These are phyloP conservation scores for Sphagnum fallax DNA, from an alignment of 228 moss, liverwort and hornwort species.

Conservation along the genomic window DNA sequence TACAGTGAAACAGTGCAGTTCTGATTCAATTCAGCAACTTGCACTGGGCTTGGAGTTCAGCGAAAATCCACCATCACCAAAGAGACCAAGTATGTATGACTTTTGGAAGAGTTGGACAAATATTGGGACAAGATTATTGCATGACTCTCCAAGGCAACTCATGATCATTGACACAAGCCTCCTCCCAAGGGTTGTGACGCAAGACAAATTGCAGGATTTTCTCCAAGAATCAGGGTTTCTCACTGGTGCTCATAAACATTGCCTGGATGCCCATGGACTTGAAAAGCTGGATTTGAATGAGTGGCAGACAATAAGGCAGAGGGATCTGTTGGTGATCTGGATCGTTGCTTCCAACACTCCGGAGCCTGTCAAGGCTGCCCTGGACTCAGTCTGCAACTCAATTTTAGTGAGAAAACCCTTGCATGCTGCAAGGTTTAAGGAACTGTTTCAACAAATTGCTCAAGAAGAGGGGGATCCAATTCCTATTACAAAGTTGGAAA, in stretches of 20 bases:
- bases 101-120: constrained; percentile 49
- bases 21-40: constrained; percentile 18
- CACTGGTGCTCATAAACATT: constrained; percentile 12
- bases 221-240: constrained; percentile 37
- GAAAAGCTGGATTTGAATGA: constrained; percentile 33
- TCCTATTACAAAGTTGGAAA: constrained; percentile 26
- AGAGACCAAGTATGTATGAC: constrained; percentile 39
- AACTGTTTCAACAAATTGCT: constrained; percentile 51
- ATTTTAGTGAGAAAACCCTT: constrained; percentile 58
- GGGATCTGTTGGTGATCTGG: constrained; percentile 50
- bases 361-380: constrained; percentile 48
- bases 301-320: constrained; percentile 23
- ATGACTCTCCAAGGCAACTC: constrained; percentile 32
- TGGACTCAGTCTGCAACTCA: constrained; percentile 50
- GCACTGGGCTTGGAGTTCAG: constrained; percentile 15
- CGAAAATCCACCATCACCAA: constrained; percentile 12
- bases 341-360: constrained; percentile 60
- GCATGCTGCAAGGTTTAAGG: constrained; percentile 60
- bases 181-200: constrained; percentile 31
- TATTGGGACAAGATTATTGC: constrained; percentile 24
- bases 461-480: constrained; percentile 33
- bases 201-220: constrained; percentile 23
- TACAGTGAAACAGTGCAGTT: constrained; percentile 12
- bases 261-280: constrained; percentile 27
- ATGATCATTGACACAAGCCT: constrained; percentile 43